These are phyloP conservation scores for Potentilla sterilis DNA, from an alignment of 306 rosid species.

Conservation along the genomic window DNA sequence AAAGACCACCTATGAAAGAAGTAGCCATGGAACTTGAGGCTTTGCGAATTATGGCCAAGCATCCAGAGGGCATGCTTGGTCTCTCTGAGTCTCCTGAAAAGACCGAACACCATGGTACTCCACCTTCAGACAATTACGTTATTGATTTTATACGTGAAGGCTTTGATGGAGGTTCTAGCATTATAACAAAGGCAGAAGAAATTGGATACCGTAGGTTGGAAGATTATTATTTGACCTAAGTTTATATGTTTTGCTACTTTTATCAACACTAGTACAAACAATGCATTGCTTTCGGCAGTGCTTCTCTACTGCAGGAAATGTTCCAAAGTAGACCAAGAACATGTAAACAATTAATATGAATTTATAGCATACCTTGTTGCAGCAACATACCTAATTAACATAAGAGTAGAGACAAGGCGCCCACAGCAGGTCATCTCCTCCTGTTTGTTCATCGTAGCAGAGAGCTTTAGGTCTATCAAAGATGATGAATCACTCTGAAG, in stretches of 20 bases:
- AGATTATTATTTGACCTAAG: not conserved
- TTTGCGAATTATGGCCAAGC: not conserved
- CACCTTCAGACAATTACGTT: not conserved
- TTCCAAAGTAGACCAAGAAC: too few species aligned
- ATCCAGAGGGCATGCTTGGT: not conserved
- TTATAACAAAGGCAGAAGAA: not conserved
- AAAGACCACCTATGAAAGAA: constrained; percentile 21
- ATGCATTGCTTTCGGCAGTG: too few species aligned
- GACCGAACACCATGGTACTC: not conserved
- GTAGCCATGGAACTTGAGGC: constrained; percentile 16
- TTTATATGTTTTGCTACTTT: not conserved
- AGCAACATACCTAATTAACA: too few species aligned
- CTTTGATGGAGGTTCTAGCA: not conserved
- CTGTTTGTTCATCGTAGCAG: too few species aligned
- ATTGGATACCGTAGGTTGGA: not conserved
- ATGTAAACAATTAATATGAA: too few species aligned
- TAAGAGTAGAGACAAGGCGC: too few species aligned
- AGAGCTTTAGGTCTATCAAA: too few species aligned
- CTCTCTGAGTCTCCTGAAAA: not conserved
- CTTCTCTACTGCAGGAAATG: too few species aligned
- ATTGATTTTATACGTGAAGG: not conserved
- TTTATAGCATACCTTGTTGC: too few species aligned
- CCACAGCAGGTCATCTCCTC: too few species aligned
- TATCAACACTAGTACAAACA: not conserved
- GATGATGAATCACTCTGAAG: too few species aligned